phyloP scores from a whole-genome alignment of 2,329 filamentous ascomycete species.

The Rutstroemia sp. region DNA sequence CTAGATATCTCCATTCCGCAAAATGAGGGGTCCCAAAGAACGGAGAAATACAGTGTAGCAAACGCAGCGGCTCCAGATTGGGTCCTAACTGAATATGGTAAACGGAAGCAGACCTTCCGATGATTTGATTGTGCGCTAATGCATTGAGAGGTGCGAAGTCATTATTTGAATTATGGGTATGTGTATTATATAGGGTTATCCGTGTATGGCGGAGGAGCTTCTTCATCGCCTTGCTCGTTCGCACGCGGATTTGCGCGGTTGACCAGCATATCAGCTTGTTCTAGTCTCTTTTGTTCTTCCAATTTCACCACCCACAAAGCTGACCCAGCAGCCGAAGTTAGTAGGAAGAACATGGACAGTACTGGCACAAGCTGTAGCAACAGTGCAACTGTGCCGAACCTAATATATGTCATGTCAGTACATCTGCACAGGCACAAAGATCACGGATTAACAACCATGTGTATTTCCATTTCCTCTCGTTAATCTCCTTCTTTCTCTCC shows the following conservation, averaged over 20 bases:
- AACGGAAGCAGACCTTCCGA: no score
- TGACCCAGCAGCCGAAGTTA: slow-evolving; percentile 78
- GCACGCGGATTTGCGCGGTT: slow-evolving; percentile 1
- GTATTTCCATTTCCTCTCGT: slow-evolving; percentile 68
- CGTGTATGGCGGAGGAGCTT: slow-evolving; percentile 22
- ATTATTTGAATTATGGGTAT: neutral
- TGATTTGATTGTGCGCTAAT: neutral
- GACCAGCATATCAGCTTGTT: slow-evolving; percentile 13
- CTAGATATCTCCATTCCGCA: no score
- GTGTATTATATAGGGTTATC: slow-evolving; percentile 11
- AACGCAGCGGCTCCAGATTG: no score
- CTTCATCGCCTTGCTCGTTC: slow-evolving; percentile 15
- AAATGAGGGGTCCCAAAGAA: no score
- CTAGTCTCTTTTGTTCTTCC: slow-evolving; percentile 44
- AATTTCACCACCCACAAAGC: slow-evolving; percentile 80
- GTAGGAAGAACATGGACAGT: slow-evolving; percentile 86
- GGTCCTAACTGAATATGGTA: no score
- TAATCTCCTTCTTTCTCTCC: slow-evolving; percentile 64
- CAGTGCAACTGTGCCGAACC: slow-evolving; percentile 80
- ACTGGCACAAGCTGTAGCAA: slow-evolving; percentile 81
- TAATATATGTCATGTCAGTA: slow-evolving; percentile 24
- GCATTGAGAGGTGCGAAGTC: neutral
- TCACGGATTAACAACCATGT: slow-evolving; percentile 50
- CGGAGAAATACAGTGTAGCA: no score
- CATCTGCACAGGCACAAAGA: neutral